phyloP scores from a whole-genome alignment of 768 basidiomycete species.

The Leccinum uliginosum region DNA sequence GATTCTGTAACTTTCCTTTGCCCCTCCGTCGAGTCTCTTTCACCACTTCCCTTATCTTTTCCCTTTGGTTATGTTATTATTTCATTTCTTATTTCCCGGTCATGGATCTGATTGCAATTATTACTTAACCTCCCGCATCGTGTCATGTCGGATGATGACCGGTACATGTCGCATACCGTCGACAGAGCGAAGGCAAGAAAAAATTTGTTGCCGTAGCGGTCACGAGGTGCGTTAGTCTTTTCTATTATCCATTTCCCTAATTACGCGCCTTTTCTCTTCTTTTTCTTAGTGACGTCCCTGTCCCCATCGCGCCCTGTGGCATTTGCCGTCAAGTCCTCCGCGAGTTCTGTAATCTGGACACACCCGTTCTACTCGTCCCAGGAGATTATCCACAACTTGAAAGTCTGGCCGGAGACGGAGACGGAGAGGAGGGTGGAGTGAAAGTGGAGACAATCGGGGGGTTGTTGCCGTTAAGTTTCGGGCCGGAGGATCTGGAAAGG shows the following conservation, averaged over 20 bases:
- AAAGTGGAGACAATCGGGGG: constrained; percentile 65
- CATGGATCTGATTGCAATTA: not conserved
- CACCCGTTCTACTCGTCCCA: constrained; percentile 71
- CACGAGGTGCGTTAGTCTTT: constrained; percentile 51
- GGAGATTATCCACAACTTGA: constrained; percentile 58
- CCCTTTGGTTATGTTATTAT: not conserved
- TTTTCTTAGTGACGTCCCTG: constrained; percentile 58
- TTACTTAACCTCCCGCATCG: not conserved
- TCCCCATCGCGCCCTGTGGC: constrained; percentile 81
- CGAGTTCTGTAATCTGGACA: constrained; percentile 75
- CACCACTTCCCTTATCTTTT: not conserved
- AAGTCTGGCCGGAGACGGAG: constrained; percentile 10
- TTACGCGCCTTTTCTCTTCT: too few relatives aligned
- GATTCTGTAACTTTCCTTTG: not conserved
- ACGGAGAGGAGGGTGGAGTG: constrained; percentile 39
- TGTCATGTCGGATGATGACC: not conserved
- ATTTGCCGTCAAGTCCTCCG: constrained; percentile 89
- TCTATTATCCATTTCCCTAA: not conserved
- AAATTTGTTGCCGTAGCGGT: constrained; percentile 76
- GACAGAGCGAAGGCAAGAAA: constrained; percentile 73
- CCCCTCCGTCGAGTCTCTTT: not conserved
- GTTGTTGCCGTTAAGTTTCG: constrained; percentile 83
- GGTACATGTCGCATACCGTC: not conserved
- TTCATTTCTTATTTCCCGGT: not conserved
- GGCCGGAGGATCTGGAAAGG: constrained; percentile 72